Conservation (phyloP, 2,329 filamentous ascomycete genomes). For the Neodidymelliopsis sp. region DNA sequence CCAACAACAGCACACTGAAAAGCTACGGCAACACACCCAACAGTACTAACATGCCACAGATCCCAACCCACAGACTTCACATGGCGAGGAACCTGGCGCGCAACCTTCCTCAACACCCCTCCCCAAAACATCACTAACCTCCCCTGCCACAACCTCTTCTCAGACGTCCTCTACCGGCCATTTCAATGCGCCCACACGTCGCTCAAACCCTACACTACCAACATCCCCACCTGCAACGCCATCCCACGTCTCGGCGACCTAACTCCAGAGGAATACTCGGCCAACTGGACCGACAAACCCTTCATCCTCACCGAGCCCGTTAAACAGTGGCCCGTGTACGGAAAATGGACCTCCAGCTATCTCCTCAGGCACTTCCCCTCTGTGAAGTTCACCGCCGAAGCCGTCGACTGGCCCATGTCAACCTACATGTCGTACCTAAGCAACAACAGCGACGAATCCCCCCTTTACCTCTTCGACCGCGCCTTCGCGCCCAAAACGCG, state of each 20-base stretch:
- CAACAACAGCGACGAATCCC: conserved; percentile 82
- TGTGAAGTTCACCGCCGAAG: conserved; percentile 83
- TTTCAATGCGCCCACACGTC: conserved; percentile 85
- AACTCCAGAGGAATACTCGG: conserved; percentile 74
- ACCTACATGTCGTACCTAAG: conserved; percentile 85
- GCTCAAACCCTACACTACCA: conserved; percentile 69
- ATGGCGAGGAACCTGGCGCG: conserved; percentile 87
- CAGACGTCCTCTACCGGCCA: conserved; percentile 87
- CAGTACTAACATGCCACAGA: conserved; percentile 41
- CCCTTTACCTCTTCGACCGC: conserved; percentile 90
- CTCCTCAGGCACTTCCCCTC: conserved; percentile 71
- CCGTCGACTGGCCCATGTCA: conserved; percentile 88
- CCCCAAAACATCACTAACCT: conserved; percentile 63
- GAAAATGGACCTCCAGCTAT: conserved; percentile 74
- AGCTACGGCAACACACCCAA: no score
- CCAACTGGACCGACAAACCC: conserved; percentile 77
- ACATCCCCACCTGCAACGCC: conserved; percentile 76
- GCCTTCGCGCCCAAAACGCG: conserved; percentile 87
- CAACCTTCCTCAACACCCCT: conserved; percentile 72
- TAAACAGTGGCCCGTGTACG: conserved; percentile 79
- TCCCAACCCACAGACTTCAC: conserved; percentile 57
- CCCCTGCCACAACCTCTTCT: conserved; percentile 81
- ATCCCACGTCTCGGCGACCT: conserved; percentile 76
- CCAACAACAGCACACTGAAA: neutral
- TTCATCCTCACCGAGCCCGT: conserved; percentile 88